Conservation (phyloP, 148 eudicot species). For the Agrostemma githago region DNA sequence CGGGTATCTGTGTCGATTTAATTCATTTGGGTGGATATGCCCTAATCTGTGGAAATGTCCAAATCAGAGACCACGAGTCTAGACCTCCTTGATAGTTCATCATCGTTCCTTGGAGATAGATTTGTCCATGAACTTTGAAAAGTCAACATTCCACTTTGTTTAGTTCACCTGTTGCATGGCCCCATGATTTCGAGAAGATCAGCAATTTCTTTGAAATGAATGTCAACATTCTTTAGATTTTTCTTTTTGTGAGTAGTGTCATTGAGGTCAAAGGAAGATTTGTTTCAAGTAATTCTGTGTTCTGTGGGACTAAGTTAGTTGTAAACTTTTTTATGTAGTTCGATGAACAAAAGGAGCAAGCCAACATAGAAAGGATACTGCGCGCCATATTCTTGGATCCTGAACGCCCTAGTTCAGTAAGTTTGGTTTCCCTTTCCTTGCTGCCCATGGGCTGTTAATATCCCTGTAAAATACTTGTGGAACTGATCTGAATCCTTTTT, state of each 20-base stretch:
- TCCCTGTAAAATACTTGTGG: not conserved
- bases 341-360: slow-evolving; percentile 63
- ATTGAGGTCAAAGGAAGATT: too few relatives aligned
- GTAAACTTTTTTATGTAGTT: slow-evolving; percentile 30
- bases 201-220: not conserved
- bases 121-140: not conserved
- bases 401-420: slow-evolving; percentile 59
- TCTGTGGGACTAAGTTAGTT: not conserved
- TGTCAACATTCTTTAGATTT: not conserved
- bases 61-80: not conserved
- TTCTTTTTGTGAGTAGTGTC: too few relatives aligned
- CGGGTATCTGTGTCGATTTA: not conserved
- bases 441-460: not conserved
- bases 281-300: not conserved
- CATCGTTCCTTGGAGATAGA: not conserved
- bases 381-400: slow-evolving; percentile 64
- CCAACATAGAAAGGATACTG: slow-evolving; percentile 49
- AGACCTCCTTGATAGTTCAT: not conserved
- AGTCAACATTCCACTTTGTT: not conserved
- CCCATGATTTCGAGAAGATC: not conserved
- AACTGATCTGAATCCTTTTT: not conserved
- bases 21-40: slow-evolving; percentile 6
- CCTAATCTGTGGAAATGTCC: not conserved
- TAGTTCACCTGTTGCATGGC: not conserved
- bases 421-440: slow-evolving; percentile 16